phyloP scores from a whole-genome alignment of 2,329 filamentous ascomycete species.

The Xylariaceae sp. region DNA sequence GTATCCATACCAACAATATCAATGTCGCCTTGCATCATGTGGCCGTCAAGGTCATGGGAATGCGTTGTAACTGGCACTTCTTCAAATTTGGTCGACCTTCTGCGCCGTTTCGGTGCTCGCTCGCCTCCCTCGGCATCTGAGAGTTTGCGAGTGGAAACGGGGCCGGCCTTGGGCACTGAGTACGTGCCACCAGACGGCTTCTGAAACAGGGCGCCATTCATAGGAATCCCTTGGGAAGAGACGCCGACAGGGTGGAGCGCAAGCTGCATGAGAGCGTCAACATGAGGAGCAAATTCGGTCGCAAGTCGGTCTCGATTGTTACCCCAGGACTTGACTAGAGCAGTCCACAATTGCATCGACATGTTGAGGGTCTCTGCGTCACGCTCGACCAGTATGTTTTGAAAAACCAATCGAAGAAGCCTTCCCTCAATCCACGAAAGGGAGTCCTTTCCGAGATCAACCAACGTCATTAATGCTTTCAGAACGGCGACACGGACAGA shows the following conservation, averaged over 20 bases:
- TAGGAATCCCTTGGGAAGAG: constrained; percentile 81
- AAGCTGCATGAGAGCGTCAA: constrained; percentile 76
- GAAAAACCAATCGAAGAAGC: constrained; percentile 82
- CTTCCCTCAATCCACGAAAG: constrained; percentile 91
- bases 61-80: constrained; percentile 57
- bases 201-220: constrained; percentile 85
- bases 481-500: constrained; percentile 90
- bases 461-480: constrained; percentile 86
- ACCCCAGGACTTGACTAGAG: constrained; percentile 65
- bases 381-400: constrained; percentile 90
- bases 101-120: constrained; percentile 66
- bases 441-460: constrained; percentile 76
- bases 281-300: constrained; percentile 66
- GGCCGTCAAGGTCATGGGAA: constrained; percentile 93
- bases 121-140: constrained; percentile 53
- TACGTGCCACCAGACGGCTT: constrained; percentile 89
- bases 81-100: constrained; percentile 79
- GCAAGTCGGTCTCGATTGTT: constrained; percentile 60
- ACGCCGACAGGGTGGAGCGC: constrained; percentile 90
- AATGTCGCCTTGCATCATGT: constrained; percentile 96
- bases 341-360: constrained; percentile 82
- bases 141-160: constrained; percentile 42
- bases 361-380: constrained; percentile 76
- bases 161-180: constrained; percentile 45
- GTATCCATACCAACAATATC: constrained; percentile 88